Conservation (phyloP, 225 moss, liverwort and hornwort genomes). For the Climacium dendroides region DNA sequence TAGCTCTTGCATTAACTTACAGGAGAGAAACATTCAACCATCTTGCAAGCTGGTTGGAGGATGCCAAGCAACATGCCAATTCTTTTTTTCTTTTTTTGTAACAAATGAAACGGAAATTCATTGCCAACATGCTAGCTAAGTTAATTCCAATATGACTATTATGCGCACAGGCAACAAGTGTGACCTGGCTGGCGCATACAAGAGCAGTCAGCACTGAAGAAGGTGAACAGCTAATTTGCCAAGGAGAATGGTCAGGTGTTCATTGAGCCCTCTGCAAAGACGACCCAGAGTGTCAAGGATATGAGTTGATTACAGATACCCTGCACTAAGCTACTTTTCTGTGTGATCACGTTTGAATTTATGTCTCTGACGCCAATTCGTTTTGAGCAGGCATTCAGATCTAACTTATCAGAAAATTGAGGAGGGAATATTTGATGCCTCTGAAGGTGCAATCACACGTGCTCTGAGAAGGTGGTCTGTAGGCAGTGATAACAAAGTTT, state of each 20-base stretch:
- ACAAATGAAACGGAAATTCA: no score
- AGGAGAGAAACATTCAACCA: constrained; percentile 97
- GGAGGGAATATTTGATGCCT: constrained; percentile 1
- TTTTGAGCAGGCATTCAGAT: constrained; percentile 49
- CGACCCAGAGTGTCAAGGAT: constrained; percentile 74
- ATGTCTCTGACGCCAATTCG: neutral
- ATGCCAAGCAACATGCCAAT: constrained; percentile 91
- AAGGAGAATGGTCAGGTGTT: constrained; percentile 94
- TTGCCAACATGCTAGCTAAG: no score
- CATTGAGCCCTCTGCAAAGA: constrained; percentile 93
- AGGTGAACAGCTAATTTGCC: constrained; percentile 92
- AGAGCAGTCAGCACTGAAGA: constrained; percentile 91
- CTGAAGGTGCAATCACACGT: no score
- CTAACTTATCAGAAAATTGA: constrained; percentile 1
- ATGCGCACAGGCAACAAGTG: constrained; percentile 94
- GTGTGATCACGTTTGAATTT: neutral
- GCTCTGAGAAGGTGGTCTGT: no score
- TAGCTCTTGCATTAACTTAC: neutral
- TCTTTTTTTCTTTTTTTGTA: no score
- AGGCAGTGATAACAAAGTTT: no score
- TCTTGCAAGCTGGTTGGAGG: constrained; percentile 96
- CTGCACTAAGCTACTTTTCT: neutral
- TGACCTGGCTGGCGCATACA: constrained; percentile 72
- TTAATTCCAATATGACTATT: constrained; percentile 95
- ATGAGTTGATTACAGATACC: constrained; percentile 11